phyloP scores from a whole-genome alignment of 2,329 filamentous ascomycete species.

The Proliferodiscus dingleyae region DNA sequence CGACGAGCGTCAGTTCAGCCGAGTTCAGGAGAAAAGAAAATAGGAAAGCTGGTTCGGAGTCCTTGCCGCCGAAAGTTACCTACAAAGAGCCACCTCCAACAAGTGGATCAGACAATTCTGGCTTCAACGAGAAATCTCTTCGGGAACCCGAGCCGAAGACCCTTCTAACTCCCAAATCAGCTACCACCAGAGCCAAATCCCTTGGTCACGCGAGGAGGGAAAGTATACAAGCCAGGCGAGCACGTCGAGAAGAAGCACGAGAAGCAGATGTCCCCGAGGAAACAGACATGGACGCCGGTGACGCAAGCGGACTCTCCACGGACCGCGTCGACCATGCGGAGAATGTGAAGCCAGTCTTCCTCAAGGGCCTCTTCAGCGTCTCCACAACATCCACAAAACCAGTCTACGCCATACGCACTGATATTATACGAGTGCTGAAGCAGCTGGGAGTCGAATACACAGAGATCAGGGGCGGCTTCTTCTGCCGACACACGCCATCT shows the following conservation, averaged over 20 bases:
- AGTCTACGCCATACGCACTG: slow-evolving; percentile 75
- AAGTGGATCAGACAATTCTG: slow-evolving; percentile 75
- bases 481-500: slow-evolving; percentile 80
- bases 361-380: slow-evolving; percentile 96
- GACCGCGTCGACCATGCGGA: slow-evolving; percentile 65
- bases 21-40: slow-evolving; percentile 67
- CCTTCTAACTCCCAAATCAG: slow-evolving; percentile 49
- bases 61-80: slow-evolving; percentile 43
- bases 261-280: slow-evolving; percentile 85
- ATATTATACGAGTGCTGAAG: slow-evolving; percentile 85
- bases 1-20: slow-evolving; percentile 86
- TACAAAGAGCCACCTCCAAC: slow-evolving; percentile 65
- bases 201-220: slow-evolving; percentile 84
- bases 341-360: slow-evolving; percentile 85
- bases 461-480: slow-evolving; percentile 92
- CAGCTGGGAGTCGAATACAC: slow-evolving; percentile 85
- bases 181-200: slow-evolving; percentile 75
- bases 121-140: slow-evolving; percentile 43
- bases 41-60: slow-evolving; percentile 49
- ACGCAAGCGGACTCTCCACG: slow-evolving; percentile 55
- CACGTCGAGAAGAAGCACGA: slow-evolving; percentile 64
- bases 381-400: slow-evolving; percentile 94
- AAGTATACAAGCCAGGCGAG: slow-evolving; percentile 83
- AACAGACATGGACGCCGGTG: slow-evolving; percentile 73
- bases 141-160: slow-evolving; percentile 41